Evolutionary conservation across 1,284 basidiomycete species (phyloP).

Genomic region (Paramarasmius palmivorus): DNA sequence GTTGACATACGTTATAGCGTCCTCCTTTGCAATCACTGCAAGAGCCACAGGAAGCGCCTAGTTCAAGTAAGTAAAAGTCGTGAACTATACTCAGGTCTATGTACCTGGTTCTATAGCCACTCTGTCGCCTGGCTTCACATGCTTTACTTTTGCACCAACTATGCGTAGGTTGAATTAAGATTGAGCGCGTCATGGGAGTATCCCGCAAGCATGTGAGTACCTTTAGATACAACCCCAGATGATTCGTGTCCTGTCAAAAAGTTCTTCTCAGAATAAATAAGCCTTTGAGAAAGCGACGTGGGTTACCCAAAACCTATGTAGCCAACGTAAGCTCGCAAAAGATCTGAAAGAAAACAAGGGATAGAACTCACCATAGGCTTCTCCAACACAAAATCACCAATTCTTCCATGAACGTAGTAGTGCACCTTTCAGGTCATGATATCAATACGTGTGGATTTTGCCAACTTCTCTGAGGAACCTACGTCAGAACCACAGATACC

Average conservation of each 20-base stretch:
- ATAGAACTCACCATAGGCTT: conserved; percentile 66
- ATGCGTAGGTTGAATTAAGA: conserved; percentile 28
- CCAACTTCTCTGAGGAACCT: conserved; percentile 17
- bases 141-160: conserved; percentile 73
- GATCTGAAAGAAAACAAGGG: conserved; percentile 3
- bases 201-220: conserved; percentile 26
- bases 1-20: conserved; percentile 66
- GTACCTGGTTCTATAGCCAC: conserved; percentile 78
- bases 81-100: not conserved
- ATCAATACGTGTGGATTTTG: conserved; percentile 8
- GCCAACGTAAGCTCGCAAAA: conserved; percentile 5
- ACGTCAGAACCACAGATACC: conserved; percentile 92
- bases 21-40: conserved; percentile 78
- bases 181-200: not conserved
- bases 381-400: conserved; percentile 77
- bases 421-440: conserved; percentile 53
- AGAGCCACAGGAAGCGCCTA: conserved; percentile 63
- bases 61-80: not conserved
- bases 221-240: conserved; percentile 53
- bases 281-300: not conserved
- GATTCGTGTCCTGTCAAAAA: conserved; percentile 47
- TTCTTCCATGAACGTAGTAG: conserved; percentile 74
- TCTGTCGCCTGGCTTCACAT: conserved; percentile 80
- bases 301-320: conserved; percentile 40
- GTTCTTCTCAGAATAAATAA: not conserved